phyloP scores from a whole-genome alignment of 164 flowering plant genomes.

The Nymphaea thermarum region DNA sequence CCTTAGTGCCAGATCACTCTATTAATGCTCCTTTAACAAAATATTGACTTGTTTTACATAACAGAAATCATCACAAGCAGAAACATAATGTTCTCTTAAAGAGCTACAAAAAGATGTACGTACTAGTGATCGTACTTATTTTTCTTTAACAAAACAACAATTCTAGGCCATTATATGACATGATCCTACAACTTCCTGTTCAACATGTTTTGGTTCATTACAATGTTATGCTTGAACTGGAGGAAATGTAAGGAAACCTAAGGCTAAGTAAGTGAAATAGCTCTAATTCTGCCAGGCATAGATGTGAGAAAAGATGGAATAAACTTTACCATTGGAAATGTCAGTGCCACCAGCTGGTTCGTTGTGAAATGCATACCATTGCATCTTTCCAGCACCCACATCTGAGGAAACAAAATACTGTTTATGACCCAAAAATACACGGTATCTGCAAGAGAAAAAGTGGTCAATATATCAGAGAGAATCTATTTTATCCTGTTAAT shows the following conservation, averaged over 20 bases:
- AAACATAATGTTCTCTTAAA: too few species aligned
- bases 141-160: background rate
- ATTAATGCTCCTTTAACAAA: too few species aligned
- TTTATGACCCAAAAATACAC: conserved; percentile 93
- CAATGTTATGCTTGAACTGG: background rate
- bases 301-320: background rate
- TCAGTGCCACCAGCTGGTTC: conserved; percentile 86
- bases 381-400: conserved; percentile 98
- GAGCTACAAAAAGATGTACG: background rate
- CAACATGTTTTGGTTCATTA: background rate
- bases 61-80: background rate
- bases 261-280: background rate
- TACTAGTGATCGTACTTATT: background rate
- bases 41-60: too few species aligned
- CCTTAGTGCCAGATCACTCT: too few species aligned
- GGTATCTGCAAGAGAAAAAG: conserved; percentile 47
- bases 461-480: background rate
- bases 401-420: conserved; percentile 98
- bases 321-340: conserved; percentile 43
- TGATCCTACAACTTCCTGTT: background rate
- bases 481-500: too few species aligned
- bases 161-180: background rate
- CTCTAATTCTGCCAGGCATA: background rate
- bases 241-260: background rate
- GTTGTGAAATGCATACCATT: conserved; percentile 94